Evolutionary conservation across 129 eudicot species (phyloP).

Genomic region (Pittosporum tobira): DNA sequence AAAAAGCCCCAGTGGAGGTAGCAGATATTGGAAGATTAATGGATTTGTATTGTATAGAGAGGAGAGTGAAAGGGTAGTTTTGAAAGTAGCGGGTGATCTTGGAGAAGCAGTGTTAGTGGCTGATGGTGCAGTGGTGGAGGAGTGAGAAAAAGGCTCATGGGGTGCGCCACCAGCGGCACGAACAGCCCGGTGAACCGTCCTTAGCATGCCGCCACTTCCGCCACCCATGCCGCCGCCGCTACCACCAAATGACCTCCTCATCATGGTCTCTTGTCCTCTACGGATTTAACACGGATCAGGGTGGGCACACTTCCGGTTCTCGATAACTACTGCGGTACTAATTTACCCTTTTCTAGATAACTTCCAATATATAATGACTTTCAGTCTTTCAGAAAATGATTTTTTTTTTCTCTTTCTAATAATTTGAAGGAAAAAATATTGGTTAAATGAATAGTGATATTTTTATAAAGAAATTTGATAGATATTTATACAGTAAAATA

Average conservation of each 20-base stretch:
- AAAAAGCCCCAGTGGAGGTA: slow-evolving; percentile 7
- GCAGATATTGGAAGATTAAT: slow-evolving; percentile 16
- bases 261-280: slow-evolving; percentile 10
- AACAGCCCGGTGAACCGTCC: slow-evolving; percentile 28
- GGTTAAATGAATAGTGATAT: no score
- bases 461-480: no score
- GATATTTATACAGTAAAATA: no score
- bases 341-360: no score
- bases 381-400: no score
- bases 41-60: slow-evolving; percentile 8
- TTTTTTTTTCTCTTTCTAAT: no score
- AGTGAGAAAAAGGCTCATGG: slow-evolving; percentile 26
- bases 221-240: slow-evolving; percentile 19
- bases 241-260: slow-evolving; percentile 27
- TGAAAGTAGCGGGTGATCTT: slow-evolving; percentile 1
- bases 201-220: slow-evolving; percentile 14
- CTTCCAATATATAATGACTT: no score
- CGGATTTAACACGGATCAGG: not conserved
- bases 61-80: slow-evolving; percentile 20
- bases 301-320: no score
- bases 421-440: no score
- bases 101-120: slow-evolving; percentile 4
- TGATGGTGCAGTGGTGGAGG: slow-evolving; percentile 10
- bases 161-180: slow-evolving; percentile 12
- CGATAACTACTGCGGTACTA: no score